Conservation (phyloP, 805 yeast species). For the Sungouiella thailandica region DNA sequence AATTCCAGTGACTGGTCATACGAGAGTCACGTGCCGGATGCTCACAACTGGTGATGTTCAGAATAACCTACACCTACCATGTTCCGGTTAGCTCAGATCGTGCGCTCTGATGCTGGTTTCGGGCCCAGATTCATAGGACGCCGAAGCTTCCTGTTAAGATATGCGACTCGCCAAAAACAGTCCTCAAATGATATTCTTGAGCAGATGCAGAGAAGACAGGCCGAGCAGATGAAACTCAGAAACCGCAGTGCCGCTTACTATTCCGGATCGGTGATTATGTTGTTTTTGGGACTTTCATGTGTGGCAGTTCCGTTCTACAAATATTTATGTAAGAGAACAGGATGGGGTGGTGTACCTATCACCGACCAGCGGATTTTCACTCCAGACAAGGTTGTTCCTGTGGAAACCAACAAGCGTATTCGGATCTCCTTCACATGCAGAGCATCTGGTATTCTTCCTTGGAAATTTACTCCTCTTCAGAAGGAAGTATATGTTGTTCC, state of each 20-base stretch:
- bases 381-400: constrained; percentile 82
- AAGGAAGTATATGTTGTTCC: constrained; percentile 89
- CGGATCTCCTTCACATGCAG: constrained; percentile 87
- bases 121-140: too few relatives aligned
- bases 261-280: constrained; percentile 60
- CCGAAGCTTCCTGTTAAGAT: too few relatives aligned
- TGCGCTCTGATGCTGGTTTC: too few relatives aligned
- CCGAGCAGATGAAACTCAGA: constrained; percentile 25
- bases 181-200: background rate
- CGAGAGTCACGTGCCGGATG: too few relatives aligned
- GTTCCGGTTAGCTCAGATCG: too few relatives aligned
- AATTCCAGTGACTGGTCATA: too few relatives aligned
- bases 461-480: constrained; percentile 94
- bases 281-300: constrained; percentile 74
- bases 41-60: too few relatives aligned
- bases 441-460: constrained; percentile 83
- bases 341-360: constrained; percentile 93
- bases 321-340: constrained; percentile 89
- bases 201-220: constrained; percentile 17
- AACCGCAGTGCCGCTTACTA: constrained; percentile 61
- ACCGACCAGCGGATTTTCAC: constrained; percentile 80
- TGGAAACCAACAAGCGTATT: constrained; percentile 77
- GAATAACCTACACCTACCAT: too few relatives aligned
- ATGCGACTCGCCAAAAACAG: too few relatives aligned
- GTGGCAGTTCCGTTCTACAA: constrained; percentile 92